These are phyloP conservation scores for Calocybe indica DNA, from an alignment of 768 basidiomycete species.

Conservation along the genomic window DNA sequence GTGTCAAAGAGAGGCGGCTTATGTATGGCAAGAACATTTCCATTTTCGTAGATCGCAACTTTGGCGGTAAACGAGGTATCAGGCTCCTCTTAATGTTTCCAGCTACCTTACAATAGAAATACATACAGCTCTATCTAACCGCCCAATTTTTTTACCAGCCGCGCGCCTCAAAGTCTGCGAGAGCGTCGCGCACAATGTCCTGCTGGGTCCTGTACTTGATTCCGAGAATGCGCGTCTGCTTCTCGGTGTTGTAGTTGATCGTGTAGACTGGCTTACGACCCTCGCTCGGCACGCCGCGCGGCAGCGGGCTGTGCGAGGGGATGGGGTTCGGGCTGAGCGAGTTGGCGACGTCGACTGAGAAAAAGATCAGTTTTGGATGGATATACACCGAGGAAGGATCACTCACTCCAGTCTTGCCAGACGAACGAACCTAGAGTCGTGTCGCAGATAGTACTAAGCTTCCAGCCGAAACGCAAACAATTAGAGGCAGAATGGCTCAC, in stretches of 20 bases:
- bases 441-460: not conserved
- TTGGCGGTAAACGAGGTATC: too few relatives aligned
- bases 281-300: conserved; percentile 27
- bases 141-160: conserved; percentile 25
- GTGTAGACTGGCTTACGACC: conserved; percentile 17
- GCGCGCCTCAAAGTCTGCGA: conserved; percentile 36
- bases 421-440: conserved; percentile 8
- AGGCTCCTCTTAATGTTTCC: too few relatives aligned
- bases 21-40: too few relatives aligned
- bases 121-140: too few relatives aligned
- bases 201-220: conserved; percentile 33
- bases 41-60: too few relatives aligned
- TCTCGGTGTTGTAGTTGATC: conserved; percentile 25
- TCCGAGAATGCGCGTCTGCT: conserved; percentile 33
- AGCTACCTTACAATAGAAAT: too few relatives aligned
- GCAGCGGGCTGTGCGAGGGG: conserved; percentile 18
- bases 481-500: conserved; percentile 6
- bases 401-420: conserved; percentile 24
- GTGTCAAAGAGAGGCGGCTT: too few relatives aligned
- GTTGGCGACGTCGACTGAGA: conserved; percentile 32
- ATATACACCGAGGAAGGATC: not conserved
- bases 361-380: not conserved
- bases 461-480: not conserved
- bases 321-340: conserved; percentile 22
- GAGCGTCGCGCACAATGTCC: conserved; percentile 32